phyloP scores from a whole-genome alignment of 176 grass and related monocot genomes.

The Dactylis glomerata region DNA sequence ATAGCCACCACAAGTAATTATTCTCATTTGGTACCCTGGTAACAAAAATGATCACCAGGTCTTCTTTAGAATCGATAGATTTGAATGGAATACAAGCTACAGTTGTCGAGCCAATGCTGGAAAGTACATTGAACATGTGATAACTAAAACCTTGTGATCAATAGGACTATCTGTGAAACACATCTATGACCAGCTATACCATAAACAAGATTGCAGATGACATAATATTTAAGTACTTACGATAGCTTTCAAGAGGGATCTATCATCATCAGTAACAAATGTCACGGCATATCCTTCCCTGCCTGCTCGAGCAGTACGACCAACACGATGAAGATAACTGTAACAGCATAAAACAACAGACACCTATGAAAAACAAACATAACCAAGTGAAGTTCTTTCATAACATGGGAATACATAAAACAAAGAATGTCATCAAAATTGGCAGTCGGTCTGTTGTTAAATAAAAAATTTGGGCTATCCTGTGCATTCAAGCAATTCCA shows the following conservation, averaged over 20 bases:
- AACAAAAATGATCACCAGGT: not conserved
- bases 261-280: slow-evolving; percentile 98
- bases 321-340: slow-evolving; percentile 96
- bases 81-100: not conserved
- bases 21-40: not conserved
- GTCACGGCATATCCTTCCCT: slow-evolving; percentile 93
- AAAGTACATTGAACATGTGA: not conserved
- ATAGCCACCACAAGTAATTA: not conserved
- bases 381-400: not conserved
- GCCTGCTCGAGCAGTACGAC: slow-evolving; percentile 84
- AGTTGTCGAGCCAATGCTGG: not conserved
- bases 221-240: slow-evolving; percentile 48
- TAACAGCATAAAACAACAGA: slow-evolving; percentile 5
- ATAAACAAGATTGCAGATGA: not conserved
- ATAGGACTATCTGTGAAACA: not conserved
- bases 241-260: slow-evolving; percentile 91
- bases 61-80: not conserved
- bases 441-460: not conserved
- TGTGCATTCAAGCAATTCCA: not conserved
- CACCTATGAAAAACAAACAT: not conserved
- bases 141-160: not conserved
- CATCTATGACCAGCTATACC: not conserved
- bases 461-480: not conserved
- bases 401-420: not conserved
- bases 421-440: not conserved